Evolutionary conservation across 192 early-diverging fungal species (phyloP).

Genomic region (Coemansia sp.): DNA sequence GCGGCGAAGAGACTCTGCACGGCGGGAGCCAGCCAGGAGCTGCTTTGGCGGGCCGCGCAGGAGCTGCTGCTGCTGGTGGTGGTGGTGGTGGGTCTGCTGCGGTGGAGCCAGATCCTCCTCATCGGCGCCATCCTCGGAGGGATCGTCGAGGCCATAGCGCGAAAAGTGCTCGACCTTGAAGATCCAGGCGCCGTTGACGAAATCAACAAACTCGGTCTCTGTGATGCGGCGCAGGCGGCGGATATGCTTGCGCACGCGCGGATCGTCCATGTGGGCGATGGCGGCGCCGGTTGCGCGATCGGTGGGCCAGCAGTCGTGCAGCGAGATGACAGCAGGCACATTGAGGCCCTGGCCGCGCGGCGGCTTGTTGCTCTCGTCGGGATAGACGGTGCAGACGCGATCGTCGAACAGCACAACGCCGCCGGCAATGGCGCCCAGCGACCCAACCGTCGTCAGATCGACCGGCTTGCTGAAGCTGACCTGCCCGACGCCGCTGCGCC

Average conservation of each 20-base stretch:
- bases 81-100: background rate
- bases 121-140: constrained; percentile 62
- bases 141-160: constrained; percentile 76
- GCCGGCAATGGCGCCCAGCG: constrained; percentile 72
- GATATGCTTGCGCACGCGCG: constrained; percentile 66
- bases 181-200: constrained; percentile 80
- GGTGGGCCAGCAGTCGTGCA: constrained; percentile 81
- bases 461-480: constrained; percentile 80
- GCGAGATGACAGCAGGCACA: constrained; percentile 74
- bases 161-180: constrained; percentile 89
- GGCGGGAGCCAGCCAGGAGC: constrained; percentile 23
- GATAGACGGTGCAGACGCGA: constrained; percentile 77
- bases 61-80: constrained; percentile 32
- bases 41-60: constrained; percentile 21
- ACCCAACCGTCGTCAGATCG: constrained; percentile 64
- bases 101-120: constrained; percentile 22
- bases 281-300: constrained; percentile 72
- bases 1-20: constrained; percentile 36
- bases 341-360: constrained; percentile 85
- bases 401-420: constrained; percentile 72
- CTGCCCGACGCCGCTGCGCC: constrained; percentile 66
- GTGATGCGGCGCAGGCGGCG: constrained; percentile 67
- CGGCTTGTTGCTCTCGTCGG: constrained; percentile 76
- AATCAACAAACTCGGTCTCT: constrained; percentile 81
- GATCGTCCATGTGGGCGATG: constrained; percentile 68